Evolutionary conservation across 106 monocot genomes (phyloP), one percentile per base, ranked within the genome.

Genomic region (Acanthochlamys bracteata): DNA sequence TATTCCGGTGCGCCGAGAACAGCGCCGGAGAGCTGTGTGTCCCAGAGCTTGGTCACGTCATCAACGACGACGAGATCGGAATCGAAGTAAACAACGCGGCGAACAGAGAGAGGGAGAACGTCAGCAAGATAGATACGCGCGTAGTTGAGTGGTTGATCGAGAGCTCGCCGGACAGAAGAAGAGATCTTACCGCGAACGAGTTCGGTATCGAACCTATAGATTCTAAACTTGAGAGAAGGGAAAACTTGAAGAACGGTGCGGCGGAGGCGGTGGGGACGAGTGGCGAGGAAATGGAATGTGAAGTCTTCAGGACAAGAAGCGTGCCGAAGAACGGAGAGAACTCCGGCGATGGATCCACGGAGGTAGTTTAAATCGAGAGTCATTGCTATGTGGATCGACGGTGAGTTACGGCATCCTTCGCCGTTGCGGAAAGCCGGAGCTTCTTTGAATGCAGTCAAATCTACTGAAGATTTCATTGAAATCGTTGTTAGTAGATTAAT

Each of bases 401-500:
- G 65, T n/a, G 55, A 26, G 20, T 41, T 39, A 24, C 45, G 39
- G 76, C 86, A 87, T 11, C 59, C 64, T 19, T 25, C 73, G 47
- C 71, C 83, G 65, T 83, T 87, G 68, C 82, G 86, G 74, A 86
- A 86, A 8, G 82, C 82, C 11, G 79, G 86, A 12, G 86, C 81
- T 65, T 86, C 86, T 10, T 70, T 70, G 59, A 86, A 82, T 3
- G 51, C 46, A 7, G 79, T 76, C 14, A 86, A 72, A 0, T 49
- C 61, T 42, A 58, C 33, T 49, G 49, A 2, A 1, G 49, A 2
- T 12, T 7, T 9, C 10, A 13, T 13, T 13, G 43, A 10, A 3
- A 17, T 3, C 2, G 49, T 14, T 49, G 49, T 14, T 11, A 21
- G 64, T 39, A 42, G 39, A 24, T 0, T 21, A 49, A 1, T 14